Evolutionary conservation across 2,329 filamentous ascomycete species (phyloP).

Genomic region (Rutstroemia sp.): DNA sequence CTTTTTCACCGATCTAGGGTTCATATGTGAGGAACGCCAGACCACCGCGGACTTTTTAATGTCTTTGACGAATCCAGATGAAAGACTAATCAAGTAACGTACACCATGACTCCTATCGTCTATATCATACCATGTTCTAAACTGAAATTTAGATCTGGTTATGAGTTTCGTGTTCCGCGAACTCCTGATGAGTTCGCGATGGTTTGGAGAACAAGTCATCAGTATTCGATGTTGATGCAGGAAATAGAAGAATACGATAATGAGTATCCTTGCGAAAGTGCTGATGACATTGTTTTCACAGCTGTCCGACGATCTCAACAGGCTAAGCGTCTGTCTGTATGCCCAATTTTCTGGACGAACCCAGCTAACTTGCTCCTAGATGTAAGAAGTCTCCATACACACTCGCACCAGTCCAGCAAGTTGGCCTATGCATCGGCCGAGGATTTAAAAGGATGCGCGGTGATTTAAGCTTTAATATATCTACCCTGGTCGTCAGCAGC

Average conservation of each 20-base stretch:
- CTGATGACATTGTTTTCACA: slow-evolving; percentile 35
- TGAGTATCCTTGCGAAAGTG: slow-evolving; percentile 37
- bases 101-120: neutral
- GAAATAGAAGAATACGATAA: slow-evolving; percentile 28
- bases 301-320: slow-evolving; percentile 30
- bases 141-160: slow-evolving; percentile 39
- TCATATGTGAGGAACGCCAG: slow-evolving; percentile 56
- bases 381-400: slow-evolving; percentile 73
- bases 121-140: slow-evolving; percentile 26
- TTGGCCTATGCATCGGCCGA: slow-evolving; percentile 74
- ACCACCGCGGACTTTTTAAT: slow-evolving; percentile 63
- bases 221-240: slow-evolving; percentile 35
- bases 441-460: slow-evolving; percentile 70
- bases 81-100: slow-evolving; percentile 13
- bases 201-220: slow-evolving; percentile 40
- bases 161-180: slow-evolving; percentile 53
- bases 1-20: slow-evolving; percentile 68
- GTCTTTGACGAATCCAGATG: slow-evolving; percentile 56
- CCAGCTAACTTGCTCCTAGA: slow-evolving; percentile 5
- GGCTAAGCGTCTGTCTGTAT: slow-evolving; percentile 15
- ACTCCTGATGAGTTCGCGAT: slow-evolving; percentile 64
- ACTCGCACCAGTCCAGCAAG: slow-evolving; percentile 66
- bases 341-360: neutral
- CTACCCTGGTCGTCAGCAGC: slow-evolving; percentile 29
- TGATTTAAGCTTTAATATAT: slow-evolving; percentile 62